Evolutionary conservation across 2,329 filamentous ascomycete genomes (phyloP), one percentile per base, ranked within the genome.

Genomic region (Colletotrichum paranaense): DNA sequence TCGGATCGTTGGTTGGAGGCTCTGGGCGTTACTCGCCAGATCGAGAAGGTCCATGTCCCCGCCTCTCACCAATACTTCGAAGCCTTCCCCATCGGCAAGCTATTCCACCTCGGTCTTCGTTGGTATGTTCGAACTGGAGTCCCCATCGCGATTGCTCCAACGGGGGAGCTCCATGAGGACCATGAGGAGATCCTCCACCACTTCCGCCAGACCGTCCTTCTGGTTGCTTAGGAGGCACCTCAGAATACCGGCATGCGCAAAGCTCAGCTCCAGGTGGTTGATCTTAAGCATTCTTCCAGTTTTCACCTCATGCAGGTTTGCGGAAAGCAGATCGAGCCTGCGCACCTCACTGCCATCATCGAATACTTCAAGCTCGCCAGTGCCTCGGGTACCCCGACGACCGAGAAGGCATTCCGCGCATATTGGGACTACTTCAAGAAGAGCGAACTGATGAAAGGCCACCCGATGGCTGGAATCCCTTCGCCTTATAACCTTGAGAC

Each of bases 351-450:
- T n/a, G 59, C 59, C 3, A 0, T 62, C 5, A 7, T 62, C 1
- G 59, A 62, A n/a, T 62, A 62, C 9, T 42, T 62, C 11, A 38
- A 30, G 30, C 59, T 62, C 6, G 26, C 42, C 59, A 42, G 42
- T 0, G 19, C 19, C 8, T 38, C 59, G 3, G 35, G n/a, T 0
- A 62, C 19, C 12, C 32, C 19, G 0, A 14, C 59, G 0, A 16
- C n/a, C 2, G 32, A 42, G 32, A 38, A 62, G 16, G 59, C 30
- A 0, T 62, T 62, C 32, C 59, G n/a, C 3, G 32, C 32, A 0
- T 62, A 22, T n/a, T 62, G 59, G 59, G 30, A 26, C 11, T 14
- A 26, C n/a, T 62, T 62, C 24, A 62, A 46, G 32, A 19, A 14
- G 5, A 38, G 1, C 9, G 32, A 62, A 2, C 0, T 14, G 1